Evolutionary conservation across 2,329 filamentous ascomycete genomes (phyloP), one percentile per base, ranked within the genome.

Genomic region (Arthrobotrys megalospora): DNA sequence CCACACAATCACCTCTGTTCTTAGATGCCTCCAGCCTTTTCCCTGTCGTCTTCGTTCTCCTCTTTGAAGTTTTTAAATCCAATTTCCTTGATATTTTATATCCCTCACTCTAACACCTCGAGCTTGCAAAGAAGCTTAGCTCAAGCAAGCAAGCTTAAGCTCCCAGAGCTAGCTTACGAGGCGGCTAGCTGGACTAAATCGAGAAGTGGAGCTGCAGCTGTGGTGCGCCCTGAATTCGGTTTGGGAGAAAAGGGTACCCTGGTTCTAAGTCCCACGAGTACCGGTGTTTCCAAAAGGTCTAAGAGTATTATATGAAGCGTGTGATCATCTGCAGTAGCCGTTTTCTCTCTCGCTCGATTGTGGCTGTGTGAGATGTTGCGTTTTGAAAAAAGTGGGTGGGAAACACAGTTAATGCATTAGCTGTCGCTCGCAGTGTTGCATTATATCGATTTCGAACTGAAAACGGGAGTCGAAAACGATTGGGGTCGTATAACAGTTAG

Each of bases 21-120:
- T 16, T 55, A 2, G 16, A 14, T 19, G 7, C 14, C n/a, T 7
- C n/a, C 2, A 41, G 12, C 21, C 38, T 28, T 12, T 19, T 11
- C 52, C 38, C 24, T 14, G 48, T 48, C 43, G 34, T n/a, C 24
- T 60, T 48, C 43, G 34, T n/a, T 16, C 1, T 21, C 1, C 10
- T 19, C 14, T 62, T 45, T 52, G 21, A 36, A 58, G 48, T 19
- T 52, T 11, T 8, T 19, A 10, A 5, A 41, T 66, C 16, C n/a
- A 8, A 14, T 66, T 69, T 67, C 41, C 41, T 28, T 38, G 62
- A 70, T 66, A 60, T 63, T 63, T 72, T 72, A 78, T 78, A 78
- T 78, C 67, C 75, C 75, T 78, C 75, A 72, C 66, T 21, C 66
- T 67, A 58, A 55, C 34, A 50, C 50, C 73, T 67, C 52, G 36